Conservation (phyloP, 164 flowering plant genomes). For the Pachysandra terminalis region DNA sequence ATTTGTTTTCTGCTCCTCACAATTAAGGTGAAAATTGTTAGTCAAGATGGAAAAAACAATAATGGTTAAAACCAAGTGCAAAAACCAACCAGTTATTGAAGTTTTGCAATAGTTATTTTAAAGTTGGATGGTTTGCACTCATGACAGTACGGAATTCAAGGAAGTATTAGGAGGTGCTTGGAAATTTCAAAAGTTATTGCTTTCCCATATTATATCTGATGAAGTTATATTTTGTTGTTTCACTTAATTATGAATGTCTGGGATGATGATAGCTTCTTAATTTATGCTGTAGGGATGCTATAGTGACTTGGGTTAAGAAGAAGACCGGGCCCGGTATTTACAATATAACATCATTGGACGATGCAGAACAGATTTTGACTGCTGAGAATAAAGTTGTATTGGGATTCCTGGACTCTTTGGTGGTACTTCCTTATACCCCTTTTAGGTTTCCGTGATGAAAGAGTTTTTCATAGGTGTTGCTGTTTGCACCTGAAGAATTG, state of each 20-base stretch:
- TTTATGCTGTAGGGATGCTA: slow-evolving; percentile 54
- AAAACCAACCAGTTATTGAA: too few relatives aligned
- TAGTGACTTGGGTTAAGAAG: slow-evolving; percentile 93
- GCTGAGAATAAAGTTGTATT: slow-evolving; percentile 64
- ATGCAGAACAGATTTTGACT: slow-evolving; percentile 65
- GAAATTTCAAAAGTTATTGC: too few relatives aligned
- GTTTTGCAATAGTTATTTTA: too few relatives aligned
- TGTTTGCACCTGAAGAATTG: too few relatives aligned
- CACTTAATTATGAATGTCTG: background rate
- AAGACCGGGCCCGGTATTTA: slow-evolving; percentile 77
- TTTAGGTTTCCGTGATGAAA: too few relatives aligned
- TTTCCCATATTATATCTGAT: background rate
- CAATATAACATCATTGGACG: slow-evolving; percentile 66
- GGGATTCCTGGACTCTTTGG: slow-evolving; percentile 78
- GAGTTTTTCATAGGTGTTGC: background rate
- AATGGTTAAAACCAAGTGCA: too few relatives aligned
- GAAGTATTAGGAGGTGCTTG: background rate
- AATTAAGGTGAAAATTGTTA: background rate
- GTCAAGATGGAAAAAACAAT: background rate
- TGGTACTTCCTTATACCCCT: slow-evolving; percentile 48
- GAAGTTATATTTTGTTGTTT: background rate
- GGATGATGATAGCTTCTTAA: slow-evolving; percentile 4
- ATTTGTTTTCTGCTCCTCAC: background rate
- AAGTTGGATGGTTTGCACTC: too few relatives aligned
- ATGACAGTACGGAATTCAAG: background rate